phyloP scores from a whole-genome alignment of 148 eudicot species.

The Fagopyrum homotropicum region DNA sequence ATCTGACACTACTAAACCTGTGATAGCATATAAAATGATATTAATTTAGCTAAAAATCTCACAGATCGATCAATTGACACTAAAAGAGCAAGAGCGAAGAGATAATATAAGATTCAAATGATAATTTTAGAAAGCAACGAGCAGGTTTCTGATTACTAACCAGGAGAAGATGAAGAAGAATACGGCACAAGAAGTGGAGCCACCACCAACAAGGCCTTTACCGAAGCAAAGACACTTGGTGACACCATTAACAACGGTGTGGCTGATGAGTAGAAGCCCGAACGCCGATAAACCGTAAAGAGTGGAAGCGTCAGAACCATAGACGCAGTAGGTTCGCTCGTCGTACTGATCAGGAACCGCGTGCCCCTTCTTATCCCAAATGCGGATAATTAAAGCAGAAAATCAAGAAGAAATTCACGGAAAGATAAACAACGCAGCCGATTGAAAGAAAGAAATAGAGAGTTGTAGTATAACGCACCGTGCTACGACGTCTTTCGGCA shows the following conservation, averaged over 20 bases:
- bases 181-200: slow-evolving; percentile 45
- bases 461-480: slow-evolving; percentile 25
- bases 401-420: not conserved
- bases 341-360: slow-evolving; percentile 81
- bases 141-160: slow-evolving; percentile 21
- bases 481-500: slow-evolving; percentile 94
- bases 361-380: slow-evolving; percentile 34
- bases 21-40: not conserved
- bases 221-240: slow-evolving; percentile 90
- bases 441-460: not conserved
- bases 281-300: slow-evolving; percentile 79
- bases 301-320: slow-evolving; percentile 84
- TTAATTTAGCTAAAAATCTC: not conserved
- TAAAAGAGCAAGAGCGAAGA: not conserved
- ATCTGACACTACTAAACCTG: not conserved
- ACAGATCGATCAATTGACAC: not conserved
- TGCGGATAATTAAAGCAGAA: not conserved
- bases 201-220: slow-evolving; percentile 57
- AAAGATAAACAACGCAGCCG: not conserved
- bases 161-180: slow-evolving; percentile 83
- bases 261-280: slow-evolving; percentile 67
- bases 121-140: not conserved
- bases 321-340: slow-evolving; percentile 63
- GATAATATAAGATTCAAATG: not conserved
- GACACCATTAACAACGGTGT: slow-evolving; percentile 64